Percentiles rank a stretch among this genome's conserved stretches.
These are phyloP conservation scores for Hypholoma sublateritium DNA, from an alignment of 768 basidiomycete genomes.

Conservation along the genomic window DNA sequence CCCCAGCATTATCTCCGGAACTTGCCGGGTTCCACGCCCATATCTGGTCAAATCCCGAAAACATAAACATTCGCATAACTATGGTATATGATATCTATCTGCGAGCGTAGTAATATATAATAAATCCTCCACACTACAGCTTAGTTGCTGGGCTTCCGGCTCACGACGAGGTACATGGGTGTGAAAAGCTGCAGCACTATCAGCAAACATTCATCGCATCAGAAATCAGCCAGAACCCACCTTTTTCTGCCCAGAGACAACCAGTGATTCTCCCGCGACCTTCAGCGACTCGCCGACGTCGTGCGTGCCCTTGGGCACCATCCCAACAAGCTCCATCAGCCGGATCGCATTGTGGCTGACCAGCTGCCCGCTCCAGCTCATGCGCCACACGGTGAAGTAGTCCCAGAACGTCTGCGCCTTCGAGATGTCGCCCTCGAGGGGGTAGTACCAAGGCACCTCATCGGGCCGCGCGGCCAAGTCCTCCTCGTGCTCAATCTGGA, in stretches of 20 bases:
- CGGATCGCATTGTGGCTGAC: constrained; percentile 82
- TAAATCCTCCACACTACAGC: background rate
- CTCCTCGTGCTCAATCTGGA: constrained; percentile 87
- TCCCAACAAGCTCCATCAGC: constrained; percentile 70
- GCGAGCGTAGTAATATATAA: constrained; percentile 1
- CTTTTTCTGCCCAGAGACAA: constrained; percentile 85
- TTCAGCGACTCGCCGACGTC: constrained; percentile 89
- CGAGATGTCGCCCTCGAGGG: constrained; percentile 87
- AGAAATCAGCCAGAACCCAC: constrained; percentile 38
- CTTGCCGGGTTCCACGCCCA: constrained; percentile 32
- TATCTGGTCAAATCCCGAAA: constrained; percentile 19
- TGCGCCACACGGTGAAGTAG: constrained; percentile 84
- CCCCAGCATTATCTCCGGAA: constrained; percentile 20
- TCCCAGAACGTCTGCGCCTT: constrained; percentile 97
- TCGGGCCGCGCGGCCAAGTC: constrained; percentile 89
- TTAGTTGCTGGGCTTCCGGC: constrained; percentile 54
- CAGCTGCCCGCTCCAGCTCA: constrained; percentile 82
- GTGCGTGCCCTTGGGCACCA: constrained; percentile 91
- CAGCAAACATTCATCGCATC: constrained; percentile 1
- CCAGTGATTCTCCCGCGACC: constrained; percentile 74
- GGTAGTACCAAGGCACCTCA: constrained; percentile 90
- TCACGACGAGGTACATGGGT: constrained; percentile 78
- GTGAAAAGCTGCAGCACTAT: constrained; percentile 67
- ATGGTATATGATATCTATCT: constrained; percentile 18
- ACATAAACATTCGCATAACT: constrained; percentile 6